Evolutionary conservation across 129 eudicot genomes (phyloP).

Genomic region (Mikania micrantha): DNA sequence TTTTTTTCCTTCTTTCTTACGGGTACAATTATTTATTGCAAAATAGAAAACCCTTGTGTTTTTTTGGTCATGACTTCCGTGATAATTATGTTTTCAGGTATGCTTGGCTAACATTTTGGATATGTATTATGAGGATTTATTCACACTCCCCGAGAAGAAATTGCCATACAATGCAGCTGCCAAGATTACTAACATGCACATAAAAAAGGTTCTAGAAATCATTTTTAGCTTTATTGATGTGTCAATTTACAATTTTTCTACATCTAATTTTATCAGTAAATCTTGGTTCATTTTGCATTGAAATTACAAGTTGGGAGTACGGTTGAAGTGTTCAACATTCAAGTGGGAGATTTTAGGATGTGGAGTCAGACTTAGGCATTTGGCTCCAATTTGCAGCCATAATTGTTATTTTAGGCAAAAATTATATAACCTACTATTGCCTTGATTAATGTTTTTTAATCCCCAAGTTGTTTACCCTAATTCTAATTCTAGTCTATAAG

Average conservation of each 20-base stretch:
- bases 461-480: no score
- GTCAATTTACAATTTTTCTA: neutral
- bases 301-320: no score
- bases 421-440: no score
- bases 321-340: no score
- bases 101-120: constrained; percentile 71
- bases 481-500: no score
- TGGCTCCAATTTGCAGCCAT: no score
- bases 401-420: no score
- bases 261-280: neutral
- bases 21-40: neutral
- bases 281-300: neutral
- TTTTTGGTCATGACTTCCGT: neutral
- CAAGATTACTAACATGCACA: constrained; percentile 36
- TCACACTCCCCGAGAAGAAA: constrained; percentile 66
- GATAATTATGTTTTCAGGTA: constrained; percentile 45
- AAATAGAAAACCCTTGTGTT: neutral
- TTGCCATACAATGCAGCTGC: constrained; percentile 42
- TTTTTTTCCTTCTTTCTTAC: no score
- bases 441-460: no score
- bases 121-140: constrained; percentile 86
- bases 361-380: no score
- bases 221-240: constrained; percentile 5
- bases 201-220: constrained; percentile 45
- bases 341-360: no score